A percentile compares a stretch with the other conserved stretches of the same genome.
Evolutionary conservation across 257 asterid genomes (phyloP).

Genomic region (Przewalskia tangutica): DNA sequence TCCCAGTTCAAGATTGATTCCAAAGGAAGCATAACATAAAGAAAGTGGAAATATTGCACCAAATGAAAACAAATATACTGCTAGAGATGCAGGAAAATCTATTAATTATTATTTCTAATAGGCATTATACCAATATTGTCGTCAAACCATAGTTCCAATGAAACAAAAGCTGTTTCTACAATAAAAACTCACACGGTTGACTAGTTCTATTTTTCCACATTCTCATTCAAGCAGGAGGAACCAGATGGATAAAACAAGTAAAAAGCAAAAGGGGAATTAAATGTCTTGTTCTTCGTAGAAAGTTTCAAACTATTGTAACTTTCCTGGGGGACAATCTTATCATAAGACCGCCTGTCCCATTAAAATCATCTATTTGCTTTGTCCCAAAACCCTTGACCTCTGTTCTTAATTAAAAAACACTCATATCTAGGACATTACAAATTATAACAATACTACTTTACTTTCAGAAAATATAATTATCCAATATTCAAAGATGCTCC

Average conservation of each 20-base stretch:
- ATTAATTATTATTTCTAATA: not conserved
- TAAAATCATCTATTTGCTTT: not conserved
- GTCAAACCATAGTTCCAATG: too few species aligned
- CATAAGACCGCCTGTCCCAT: not conserved
- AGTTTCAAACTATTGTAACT: not conserved
- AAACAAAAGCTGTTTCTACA: not conserved
- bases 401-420: not conserved
- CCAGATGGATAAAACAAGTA: not conserved
- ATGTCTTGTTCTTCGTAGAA: not conserved
- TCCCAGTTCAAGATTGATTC: not conserved
- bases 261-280: not conserved
- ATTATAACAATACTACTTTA: not conserved
- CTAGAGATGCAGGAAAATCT: not conserved
- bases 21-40: not conserved
- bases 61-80: not conserved
- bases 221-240: not conserved
- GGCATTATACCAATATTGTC: not conserved
- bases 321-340: not conserved
- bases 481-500: not conserved
- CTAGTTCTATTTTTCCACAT: not conserved
- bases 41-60: not conserved
- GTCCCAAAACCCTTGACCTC: not conserved
- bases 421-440: not conserved
- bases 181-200: not conserved
- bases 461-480: not conserved